Base-by-base conservation (phyloP, 2,329 filamentous ascomycete species). In the Colletotrichum orbiculare region DNA sequence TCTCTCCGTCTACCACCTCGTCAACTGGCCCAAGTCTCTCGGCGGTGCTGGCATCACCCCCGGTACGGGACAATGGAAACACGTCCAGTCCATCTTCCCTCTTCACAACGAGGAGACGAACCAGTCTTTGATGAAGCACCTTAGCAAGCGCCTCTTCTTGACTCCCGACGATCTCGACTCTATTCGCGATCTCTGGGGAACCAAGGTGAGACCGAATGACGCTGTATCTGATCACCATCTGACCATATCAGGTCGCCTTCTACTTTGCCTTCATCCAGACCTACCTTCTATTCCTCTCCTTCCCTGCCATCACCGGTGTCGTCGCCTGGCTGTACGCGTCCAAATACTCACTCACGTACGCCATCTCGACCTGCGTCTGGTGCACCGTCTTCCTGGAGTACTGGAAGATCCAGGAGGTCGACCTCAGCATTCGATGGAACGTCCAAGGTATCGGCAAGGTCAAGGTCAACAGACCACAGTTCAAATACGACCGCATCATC, bases 181-280 rank as follows among this genome's bases (percentile, higher is more conserved):
- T 9, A 88, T 91, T 50, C 82, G 88, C 9, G 80, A 90, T 66
- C 75, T 89, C 4, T 87, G 89, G 70, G 89, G 89, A 8, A 81
- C 89, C 66, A 89, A 89, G 76, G 61, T 80, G 77, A 60, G 57
- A 48, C 6, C 15, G 1, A 12, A 11, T 9, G 0, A 7, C 5
- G 11, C 34, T 17, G 6, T 2, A 9, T 0, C 9, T 6, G 5
- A 6, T 13, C 2, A 37, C 47, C n/a, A 5, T 17, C 52, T 67
- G 11, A 42, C 46, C 88, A 4, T 13, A 84, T 6, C 12, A 64
- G 57, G 87, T 93, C 57, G 91, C 90, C 3, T 94, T 91, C 72
- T 94, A 94, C 76, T 94, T 93, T 73, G 91, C 91, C n/a, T 94
- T 94, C 70, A 90, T 91, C 33, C 91, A 94, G 71, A 87, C 86